Conservation (phyloP, 75 land plant species). For the Cupressus sempervirens region DNA sequence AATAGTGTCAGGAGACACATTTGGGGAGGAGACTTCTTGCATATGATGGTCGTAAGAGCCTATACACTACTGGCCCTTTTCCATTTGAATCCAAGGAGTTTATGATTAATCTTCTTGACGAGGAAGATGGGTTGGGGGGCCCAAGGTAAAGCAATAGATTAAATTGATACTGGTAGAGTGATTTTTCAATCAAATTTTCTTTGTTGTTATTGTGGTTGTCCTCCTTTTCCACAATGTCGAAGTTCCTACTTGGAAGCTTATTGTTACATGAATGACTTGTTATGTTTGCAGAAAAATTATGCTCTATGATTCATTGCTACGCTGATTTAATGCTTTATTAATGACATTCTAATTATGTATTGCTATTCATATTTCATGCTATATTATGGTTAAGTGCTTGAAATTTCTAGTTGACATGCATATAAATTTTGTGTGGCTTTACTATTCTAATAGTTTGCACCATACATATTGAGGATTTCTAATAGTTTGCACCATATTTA, state of each 20-base stretch:
- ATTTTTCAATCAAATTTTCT: background rate
- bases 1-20: slow-evolving; percentile 50
- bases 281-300: background rate
- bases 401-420: background rate
- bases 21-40: slow-evolving; percentile 81
- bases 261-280: background rate
- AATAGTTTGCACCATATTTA: too few species aligned
- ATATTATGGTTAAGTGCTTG: background rate
- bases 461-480: too few species aligned
- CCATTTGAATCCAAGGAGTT: slow-evolving; percentile 74
- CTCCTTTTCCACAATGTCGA: background rate
- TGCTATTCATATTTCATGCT: background rate
- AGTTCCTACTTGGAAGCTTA: background rate
- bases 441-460: background rate
- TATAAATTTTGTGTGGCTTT: too few species aligned
- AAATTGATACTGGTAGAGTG: background rate
- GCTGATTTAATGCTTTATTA: background rate
- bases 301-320: background rate
- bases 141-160: slow-evolving; percentile 26
- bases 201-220: background rate
- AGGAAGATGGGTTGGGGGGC: slow-evolving; percentile 65
- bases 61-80: slow-evolving; percentile 84
- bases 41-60: slow-evolving; percentile 88
- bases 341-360: background rate
- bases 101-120: slow-evolving; percentile 55